Base-by-base conservation (phyloP, 1,284 basidiomycete genomes). In the Ceratobasidium sp. region DNA sequence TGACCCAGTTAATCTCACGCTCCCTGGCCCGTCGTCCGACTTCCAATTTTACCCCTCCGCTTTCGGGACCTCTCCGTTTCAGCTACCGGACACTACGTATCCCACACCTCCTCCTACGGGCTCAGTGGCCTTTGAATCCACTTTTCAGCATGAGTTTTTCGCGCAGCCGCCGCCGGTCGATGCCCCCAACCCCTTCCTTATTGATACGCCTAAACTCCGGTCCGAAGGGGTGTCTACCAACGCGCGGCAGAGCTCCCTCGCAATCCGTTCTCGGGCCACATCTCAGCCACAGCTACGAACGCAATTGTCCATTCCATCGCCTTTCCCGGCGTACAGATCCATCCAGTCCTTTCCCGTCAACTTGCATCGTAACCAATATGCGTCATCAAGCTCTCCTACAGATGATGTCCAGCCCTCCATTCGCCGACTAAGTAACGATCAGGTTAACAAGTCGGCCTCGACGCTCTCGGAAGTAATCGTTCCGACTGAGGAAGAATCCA, bases 301-400 rank as follows among this genome's bases (percentile, higher is more conserved):
- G 13, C 64, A 67, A 26, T n/a, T 67, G 41, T 67, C 64, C 52
- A 73, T 73, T 38, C 72, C 62, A 13, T 73, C 62, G 44, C 72
- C 62, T 54, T 66, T 47, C 50, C 72, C 44, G n/a, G 64, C 63
- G 38, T 73, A 64, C 46, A 55, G 55, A 61, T 73, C 63, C 46
- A 64, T 64, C 50, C 72, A 58, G 35, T 73, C 64, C 8, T 67
- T 67, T 26, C 64, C 64, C 55, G 72, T 66, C 43, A 73, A 64
- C 44, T 28, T 73, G 35, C 72, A 62, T 13, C 50, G 52, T 41
- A 66, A 50, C 43, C 47, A 58, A 21, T 63, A 73, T 28, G 55
- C 72, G 18, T 67, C 63, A 9, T 58, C 72, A 16, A 73, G 72
- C 63, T 66, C 72, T 21, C 62, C 72, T 21, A 59, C 44, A 9